Evolutionary conservation across 495 filamentous ascomycete genomes (phyloP).

Genomic region (Xylaria longipes): DNA sequence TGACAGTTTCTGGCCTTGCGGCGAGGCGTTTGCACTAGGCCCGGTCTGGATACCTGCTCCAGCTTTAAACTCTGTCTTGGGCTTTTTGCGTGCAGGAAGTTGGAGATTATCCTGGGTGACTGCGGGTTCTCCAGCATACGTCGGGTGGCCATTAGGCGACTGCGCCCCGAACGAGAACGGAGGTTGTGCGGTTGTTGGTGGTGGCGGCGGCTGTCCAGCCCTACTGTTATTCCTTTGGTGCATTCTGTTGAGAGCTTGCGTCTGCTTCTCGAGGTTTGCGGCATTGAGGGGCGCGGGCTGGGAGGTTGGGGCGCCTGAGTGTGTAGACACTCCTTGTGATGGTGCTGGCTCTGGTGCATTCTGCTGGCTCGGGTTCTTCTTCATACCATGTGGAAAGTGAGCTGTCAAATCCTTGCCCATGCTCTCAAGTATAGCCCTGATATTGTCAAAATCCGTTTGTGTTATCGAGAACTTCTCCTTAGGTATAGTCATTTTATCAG

Average conservation of each 20-base stretch:
- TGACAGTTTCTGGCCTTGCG: constrained; percentile 51
- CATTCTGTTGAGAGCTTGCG: constrained; percentile 57
- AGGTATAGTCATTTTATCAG: constrained; percentile 53
- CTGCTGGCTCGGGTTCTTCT: constrained; percentile 32
- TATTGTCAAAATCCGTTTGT: constrained; percentile 60
- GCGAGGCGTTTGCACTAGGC: constrained; percentile 49
- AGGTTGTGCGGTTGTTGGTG: constrained; percentile 68
- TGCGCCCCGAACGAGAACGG: constrained; percentile 72
- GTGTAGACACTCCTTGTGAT: constrained; percentile 32
- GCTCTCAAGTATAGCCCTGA: constrained; percentile 52
- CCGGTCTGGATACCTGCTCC: constrained; percentile 33
- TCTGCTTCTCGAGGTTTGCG: constrained; percentile 71
- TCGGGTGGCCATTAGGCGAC: constrained; percentile 74
- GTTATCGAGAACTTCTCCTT: constrained; percentile 65
- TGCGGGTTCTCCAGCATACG: constrained; percentile 52
- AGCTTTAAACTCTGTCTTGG: constrained; percentile 53
- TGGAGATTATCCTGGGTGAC: constrained; percentile 59
- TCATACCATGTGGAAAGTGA: constrained; percentile 30
- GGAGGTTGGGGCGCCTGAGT: constrained; percentile 29
- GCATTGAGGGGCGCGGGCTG: constrained; percentile 64
- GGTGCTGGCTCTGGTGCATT: constrained; percentile 28
- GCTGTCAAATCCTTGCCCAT: constrained; percentile 43
- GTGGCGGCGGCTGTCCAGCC: constrained; percentile 58
- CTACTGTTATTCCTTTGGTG: constrained; percentile 50
- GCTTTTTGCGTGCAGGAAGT: constrained; percentile 61